These are phyloP conservation scores for Penicillium cinerascens DNA, from an alignment of 495 filamentous ascomycete genomes.

Conservation along the genomic window DNA sequence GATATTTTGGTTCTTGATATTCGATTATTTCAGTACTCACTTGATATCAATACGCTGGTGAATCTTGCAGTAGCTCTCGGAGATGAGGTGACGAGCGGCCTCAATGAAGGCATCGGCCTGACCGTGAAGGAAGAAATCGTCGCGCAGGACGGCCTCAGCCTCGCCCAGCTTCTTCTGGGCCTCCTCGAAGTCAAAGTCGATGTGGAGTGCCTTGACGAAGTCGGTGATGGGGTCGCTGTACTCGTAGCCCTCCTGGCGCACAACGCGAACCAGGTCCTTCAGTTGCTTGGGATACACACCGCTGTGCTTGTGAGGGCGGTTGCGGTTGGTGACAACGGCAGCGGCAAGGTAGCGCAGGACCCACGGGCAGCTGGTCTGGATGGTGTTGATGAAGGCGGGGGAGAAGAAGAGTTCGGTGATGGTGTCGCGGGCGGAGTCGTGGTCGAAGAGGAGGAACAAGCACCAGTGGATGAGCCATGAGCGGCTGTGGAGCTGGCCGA, in stretches of 20 bases:
- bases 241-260: conserved; percentile 95
- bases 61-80: conserved; percentile 99
- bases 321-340: conserved; percentile 93
- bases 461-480: conserved; percentile 98
- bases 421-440: conserved; percentile 83
- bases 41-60: conserved; percentile 97
- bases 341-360: conserved; percentile 91
- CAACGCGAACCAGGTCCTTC: conserved; percentile 91
- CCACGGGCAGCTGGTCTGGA: conserved; percentile 97
- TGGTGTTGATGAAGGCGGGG: conserved; percentile 95
- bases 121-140: conserved; percentile 91
- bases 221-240: conserved; percentile 94
- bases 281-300: conserved; percentile 94
- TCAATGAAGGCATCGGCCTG: conserved; percentile 90
- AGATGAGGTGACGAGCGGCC: conserved; percentile 90
- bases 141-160: conserved; percentile 86
- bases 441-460: conserved; percentile 98
- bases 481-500: conserved; percentile 89
- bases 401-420: conserved; percentile 96
- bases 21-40: conserved; percentile 36
- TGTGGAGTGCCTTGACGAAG: conserved; percentile 91
- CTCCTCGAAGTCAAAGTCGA: conserved; percentile 98
- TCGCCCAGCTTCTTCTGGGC: conserved; percentile 87
- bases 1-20: neutral
- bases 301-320: conserved; percentile 69